These are phyloP conservation scores for Talaromyces sp. DNA, from an alignment of 2,329 filamentous ascomycete species.

Conservation along the genomic window DNA sequence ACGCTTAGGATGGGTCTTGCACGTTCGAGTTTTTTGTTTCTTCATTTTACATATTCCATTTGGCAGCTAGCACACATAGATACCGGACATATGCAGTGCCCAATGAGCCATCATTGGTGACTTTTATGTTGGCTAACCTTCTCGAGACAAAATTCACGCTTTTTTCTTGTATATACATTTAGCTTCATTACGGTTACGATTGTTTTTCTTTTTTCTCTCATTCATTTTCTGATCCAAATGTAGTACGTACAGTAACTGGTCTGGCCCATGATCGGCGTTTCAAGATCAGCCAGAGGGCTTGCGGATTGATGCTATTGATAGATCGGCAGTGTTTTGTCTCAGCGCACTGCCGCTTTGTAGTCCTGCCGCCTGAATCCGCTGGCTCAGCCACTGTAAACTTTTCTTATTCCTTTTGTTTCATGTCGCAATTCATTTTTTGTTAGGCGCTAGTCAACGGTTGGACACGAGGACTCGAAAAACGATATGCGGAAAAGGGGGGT, in stretches of 20 bases:
- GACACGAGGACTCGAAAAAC: no score
- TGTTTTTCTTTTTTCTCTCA: neutral
- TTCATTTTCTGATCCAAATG: neutral
- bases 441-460: neutral
- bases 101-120: neutral
- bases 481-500: no score
- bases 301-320: neutral
- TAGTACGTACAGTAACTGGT: no score
- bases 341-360: neutral
- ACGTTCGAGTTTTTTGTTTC: conserved; percentile 1
- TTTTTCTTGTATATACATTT: conserved; percentile 1
- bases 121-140: neutral
- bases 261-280: neutral
- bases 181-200: neutral
- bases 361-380: neutral
- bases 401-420: neutral
- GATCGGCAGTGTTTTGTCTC: neutral
- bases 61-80: conserved; percentile 1
- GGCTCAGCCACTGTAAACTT: neutral
- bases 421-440: neutral
- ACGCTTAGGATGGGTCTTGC: neutral
- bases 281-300: neutral
- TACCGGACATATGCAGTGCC: conserved; percentile 1
- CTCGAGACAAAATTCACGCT: neutral
- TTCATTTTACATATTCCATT: neutral